Evolutionary conservation across 2,329 filamentous ascomycete species (phyloP).

Genomic region (Fusarium citri): DNA sequence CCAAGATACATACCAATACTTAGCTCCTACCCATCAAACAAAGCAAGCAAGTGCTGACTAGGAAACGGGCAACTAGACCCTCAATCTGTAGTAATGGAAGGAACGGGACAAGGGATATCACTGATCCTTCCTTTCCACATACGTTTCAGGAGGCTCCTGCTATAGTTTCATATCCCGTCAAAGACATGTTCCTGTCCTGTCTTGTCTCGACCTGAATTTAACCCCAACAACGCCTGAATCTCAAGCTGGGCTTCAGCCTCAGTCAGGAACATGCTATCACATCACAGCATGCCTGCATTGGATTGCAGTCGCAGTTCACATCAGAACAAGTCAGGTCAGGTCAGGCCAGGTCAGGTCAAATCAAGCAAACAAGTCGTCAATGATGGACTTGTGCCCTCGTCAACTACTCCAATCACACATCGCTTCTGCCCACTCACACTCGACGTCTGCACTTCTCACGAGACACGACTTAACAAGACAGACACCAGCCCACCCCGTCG

Average conservation of each 20-base stretch:
- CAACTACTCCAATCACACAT: slow-evolving; percentile 9
- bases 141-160: slow-evolving; percentile 18
- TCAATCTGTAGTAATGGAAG: slow-evolving; percentile 4
- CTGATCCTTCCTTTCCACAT: slow-evolving; percentile 15
- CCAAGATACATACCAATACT: background rate
- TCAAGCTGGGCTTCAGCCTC: slow-evolving; percentile 1
- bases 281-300: slow-evolving; percentile 1
- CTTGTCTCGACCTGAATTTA: background rate
- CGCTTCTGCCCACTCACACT: slow-evolving; percentile 29
- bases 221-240: slow-evolving; percentile 18
- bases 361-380: slow-evolving; percentile 6
- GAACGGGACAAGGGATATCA: slow-evolving; percentile 10
- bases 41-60: background rate
- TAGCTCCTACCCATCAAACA: background rate
- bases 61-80: background rate
- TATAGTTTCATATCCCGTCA: slow-evolving; percentile 29
- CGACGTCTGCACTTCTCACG: slow-evolving; percentile 31
- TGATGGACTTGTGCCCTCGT: background rate
- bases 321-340: background rate
- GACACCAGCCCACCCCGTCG: slow-evolving; percentile 36
- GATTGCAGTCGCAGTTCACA: background rate
- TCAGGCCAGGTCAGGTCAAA: background rate
- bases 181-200: slow-evolving; percentile 22
- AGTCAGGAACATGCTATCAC: slow-evolving; percentile 1
- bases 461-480: slow-evolving; percentile 36